Base-by-base conservation (phyloP, 2,329 filamentous ascomycete species). In the Hypoxylon rubiginosum region DNA sequence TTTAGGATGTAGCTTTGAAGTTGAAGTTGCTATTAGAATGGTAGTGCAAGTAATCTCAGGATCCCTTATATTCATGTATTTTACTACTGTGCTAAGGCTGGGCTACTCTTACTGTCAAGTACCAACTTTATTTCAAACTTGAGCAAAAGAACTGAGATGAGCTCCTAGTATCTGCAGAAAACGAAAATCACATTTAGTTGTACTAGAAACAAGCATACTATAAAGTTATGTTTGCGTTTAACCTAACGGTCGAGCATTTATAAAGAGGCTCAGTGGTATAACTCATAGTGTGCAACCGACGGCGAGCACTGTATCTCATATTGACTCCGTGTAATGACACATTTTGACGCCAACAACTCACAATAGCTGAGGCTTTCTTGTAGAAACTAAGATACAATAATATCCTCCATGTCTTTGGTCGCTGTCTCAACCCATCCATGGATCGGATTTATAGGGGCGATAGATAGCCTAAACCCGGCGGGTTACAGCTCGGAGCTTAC, bases 381-480 rank as follows among this genome's bases (percentile, higher is more conserved):
- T 36, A 26, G 3, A 26, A 21, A 26, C 19, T 24, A 26, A 15
- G 17, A 13, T 11, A 48, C 11, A 9, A 24, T 13, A 50, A 17
- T 32, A 15, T 8, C 9, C 26, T 15, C 10, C 1, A 30, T 8
- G 19, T 32, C 13, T 1, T n/a, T 32, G 5, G 26, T 15, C 26
- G 24, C n/a, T 10, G 7, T 34, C n/a, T 36, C 11, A 26, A 39
- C 26, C 11, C 3, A 39, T 24, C 6, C 8, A 39, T 39, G 17
- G 4, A 34, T 52, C 58, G 52, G 45, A 49, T 26, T 45, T 51
- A 50, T 17, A 21, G 2, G 46, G 46, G n/a, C 4, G 36, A 4
- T 19, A 48, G 26, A 43, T 15, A n/a, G 19, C 21, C 34, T 54
- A 54, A 49, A 41, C n/a, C 49, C 49, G 43, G 49, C 21, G 41